Evolutionary conservation across 768 basidiomycete genomes (phyloP).

Genomic region (Grammothele lineata): DNA sequence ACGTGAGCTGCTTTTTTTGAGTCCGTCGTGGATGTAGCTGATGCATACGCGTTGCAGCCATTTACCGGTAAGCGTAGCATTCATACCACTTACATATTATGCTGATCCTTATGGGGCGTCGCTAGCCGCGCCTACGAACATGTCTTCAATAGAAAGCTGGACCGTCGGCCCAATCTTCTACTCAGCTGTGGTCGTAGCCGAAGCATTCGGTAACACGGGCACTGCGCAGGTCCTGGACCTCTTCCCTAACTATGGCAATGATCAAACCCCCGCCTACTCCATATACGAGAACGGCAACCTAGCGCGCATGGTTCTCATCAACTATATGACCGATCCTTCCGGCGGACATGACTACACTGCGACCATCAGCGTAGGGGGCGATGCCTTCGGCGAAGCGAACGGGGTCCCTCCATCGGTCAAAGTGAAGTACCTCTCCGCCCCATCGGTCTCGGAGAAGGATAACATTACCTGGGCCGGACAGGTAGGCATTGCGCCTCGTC

Average conservation of each 20-base stretch:
- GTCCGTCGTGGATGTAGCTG: too few species aligned
- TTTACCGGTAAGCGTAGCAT: conserved; percentile 29
- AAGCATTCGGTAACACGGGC: conserved; percentile 53
- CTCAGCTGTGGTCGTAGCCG: conserved; percentile 62
- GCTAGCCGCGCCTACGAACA: conserved; percentile 44
- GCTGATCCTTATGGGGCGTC: conserved; percentile 38
- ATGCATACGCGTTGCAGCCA: neutral
- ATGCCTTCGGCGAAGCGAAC: conserved; percentile 42
- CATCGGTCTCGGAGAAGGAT: conserved; percentile 50
- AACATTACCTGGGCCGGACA: conserved; percentile 79
- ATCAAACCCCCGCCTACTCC: conserved; percentile 58
- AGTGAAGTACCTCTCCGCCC: conserved; percentile 56
- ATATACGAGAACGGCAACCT: conserved; percentile 69
- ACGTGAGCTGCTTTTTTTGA: conserved; percentile 40
- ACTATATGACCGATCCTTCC: conserved; percentile 59
- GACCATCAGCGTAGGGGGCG: conserved; percentile 43
- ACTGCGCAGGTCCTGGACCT: conserved; percentile 62
- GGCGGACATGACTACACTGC: conserved; percentile 53
- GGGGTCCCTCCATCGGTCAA: conserved; percentile 44
- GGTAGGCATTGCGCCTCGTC: conserved; percentile 29
- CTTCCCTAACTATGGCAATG: conserved; percentile 40
- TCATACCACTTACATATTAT: neutral
- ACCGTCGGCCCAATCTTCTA: conserved; percentile 73
- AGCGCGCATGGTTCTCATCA: conserved; percentile 62
- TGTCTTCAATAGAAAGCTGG: conserved; percentile 58